Conservation (phyloP, 2,329 filamentous ascomycete species). For the Aspergillus japonicus region DNA sequence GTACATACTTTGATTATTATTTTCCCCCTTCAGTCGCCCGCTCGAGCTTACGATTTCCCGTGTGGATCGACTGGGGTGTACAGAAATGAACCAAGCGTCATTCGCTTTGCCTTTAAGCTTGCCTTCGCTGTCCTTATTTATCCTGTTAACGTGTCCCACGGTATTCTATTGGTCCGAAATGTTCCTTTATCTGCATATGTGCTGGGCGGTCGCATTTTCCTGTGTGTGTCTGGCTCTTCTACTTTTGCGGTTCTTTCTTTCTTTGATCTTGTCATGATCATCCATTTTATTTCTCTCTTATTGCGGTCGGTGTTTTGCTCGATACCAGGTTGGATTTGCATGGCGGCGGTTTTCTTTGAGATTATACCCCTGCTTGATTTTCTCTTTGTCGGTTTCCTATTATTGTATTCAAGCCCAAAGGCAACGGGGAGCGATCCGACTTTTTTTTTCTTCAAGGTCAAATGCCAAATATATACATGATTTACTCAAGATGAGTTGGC, state of each 20-base stretch:
- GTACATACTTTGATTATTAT: slow-evolving; percentile 27
- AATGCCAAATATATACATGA: neutral
- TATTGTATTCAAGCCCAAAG: neutral
- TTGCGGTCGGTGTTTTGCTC: slow-evolving; percentile 7
- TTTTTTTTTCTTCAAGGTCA: neutral
- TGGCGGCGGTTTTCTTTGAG: slow-evolving; percentile 30
- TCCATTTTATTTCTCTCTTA: neutral
- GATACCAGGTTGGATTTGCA: slow-evolving; percentile 18
- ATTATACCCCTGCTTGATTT: slow-evolving; percentile 32
- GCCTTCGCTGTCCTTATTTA: slow-evolving; percentile 15
- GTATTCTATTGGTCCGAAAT: slow-evolving; percentile 22
- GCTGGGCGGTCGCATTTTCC: slow-evolving; percentile 20
- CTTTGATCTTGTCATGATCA: neutral
- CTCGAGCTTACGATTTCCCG: slow-evolving; percentile 13
- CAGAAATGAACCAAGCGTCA: slow-evolving; percentile 25
- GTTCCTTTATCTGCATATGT: slow-evolving; percentile 29
- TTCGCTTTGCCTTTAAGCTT: slow-evolving; percentile 23
- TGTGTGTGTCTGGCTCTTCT: slow-evolving; percentile 6
- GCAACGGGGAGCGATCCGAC: neutral
- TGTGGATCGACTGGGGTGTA: slow-evolving; percentile 19
- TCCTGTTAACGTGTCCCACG: slow-evolving; percentile 30
- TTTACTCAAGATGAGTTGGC: neutral
- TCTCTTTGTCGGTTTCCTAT: slow-evolving; percentile 2
- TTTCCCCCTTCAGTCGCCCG: slow-evolving; percentile 16
- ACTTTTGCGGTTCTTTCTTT: slow-evolving; percentile 16